Evolutionary conservation across 2,329 filamentous ascomycete genomes (phyloP).

Genomic region (Colletotrichum sidae): DNA sequence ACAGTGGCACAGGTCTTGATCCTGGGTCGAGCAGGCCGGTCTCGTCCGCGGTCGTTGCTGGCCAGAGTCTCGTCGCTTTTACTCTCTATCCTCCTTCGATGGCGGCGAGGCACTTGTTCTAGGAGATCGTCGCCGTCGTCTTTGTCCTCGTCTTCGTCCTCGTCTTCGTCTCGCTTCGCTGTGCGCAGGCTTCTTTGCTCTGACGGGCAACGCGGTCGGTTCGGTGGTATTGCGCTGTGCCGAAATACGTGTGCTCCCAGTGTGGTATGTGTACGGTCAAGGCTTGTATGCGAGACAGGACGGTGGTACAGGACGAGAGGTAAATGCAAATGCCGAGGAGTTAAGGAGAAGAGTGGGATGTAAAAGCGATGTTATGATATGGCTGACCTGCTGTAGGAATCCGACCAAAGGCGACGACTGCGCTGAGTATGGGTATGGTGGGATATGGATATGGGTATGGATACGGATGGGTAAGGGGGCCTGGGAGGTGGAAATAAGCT

Average conservation of each 20-base stretch:
- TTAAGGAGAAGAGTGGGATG: conserved; percentile 12
- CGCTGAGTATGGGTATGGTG: no score
- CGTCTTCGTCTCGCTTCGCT: not conserved
- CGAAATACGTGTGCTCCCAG: no score
- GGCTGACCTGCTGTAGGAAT: conserved; percentile 1
- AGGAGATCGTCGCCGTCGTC: not conserved
- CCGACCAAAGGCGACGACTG: conserved; percentile 1
- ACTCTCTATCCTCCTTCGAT: no score
- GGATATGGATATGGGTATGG: no score
- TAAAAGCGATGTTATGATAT: conserved; percentile 32
- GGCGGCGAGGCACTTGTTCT: no score
- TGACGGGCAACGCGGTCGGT: not conserved
- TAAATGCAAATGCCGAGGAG: conserved; percentile 34
- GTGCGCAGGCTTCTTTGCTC: not conserved
- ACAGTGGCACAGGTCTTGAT: conserved; percentile 4
- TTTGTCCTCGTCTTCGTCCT: no score
- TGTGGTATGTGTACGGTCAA: no score
- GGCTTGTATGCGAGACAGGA: not conserved
- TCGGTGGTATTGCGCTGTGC: no score
- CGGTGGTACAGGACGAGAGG: not conserved
- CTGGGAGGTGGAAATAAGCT: conserved; percentile 33
- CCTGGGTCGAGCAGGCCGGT: conserved; percentile 12
- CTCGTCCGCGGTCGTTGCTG: no score
- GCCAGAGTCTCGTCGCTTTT: not conserved
- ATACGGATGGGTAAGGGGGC: conserved; percentile 4